Conservation (phyloP, 176 grass and related monocot species). For the Panicum miliaceum region DNA sequence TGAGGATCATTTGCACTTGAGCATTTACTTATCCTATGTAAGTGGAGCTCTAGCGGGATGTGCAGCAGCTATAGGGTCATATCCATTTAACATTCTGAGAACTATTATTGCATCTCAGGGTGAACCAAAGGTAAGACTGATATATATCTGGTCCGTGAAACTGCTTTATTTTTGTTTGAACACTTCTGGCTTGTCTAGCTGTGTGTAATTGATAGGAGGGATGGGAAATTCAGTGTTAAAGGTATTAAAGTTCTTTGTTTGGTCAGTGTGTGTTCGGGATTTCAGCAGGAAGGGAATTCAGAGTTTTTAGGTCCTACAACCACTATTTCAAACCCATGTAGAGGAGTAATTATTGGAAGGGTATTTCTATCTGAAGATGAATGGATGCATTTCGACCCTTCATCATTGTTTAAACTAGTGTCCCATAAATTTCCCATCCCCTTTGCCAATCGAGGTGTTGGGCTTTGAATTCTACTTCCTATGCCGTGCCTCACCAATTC, state of each 20-base stretch:
- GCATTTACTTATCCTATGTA: constrained; percentile 87
- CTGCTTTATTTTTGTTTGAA: neutral
- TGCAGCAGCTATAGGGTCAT: constrained; percentile 87
- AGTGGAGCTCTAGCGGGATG: constrained; percentile 95
- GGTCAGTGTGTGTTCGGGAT: neutral
- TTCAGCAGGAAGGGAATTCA: neutral
- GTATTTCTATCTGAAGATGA: neutral
- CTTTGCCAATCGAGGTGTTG: neutral
- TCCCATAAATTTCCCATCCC: neutral
- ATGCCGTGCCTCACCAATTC: neutral
- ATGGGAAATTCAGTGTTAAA: neutral
- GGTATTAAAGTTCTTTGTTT: neutral
- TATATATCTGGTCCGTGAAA: neutral
- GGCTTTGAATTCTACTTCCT: neutral
- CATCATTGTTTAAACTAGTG: neutral
- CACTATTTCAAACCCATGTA: neutral
- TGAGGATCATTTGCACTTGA: constrained; percentile 95
- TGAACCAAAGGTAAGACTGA: constrained; percentile 88
- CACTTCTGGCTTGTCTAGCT: neutral
- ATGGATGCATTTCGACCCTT: neutral
- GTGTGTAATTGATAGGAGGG: neutral
- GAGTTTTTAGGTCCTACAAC: neutral
- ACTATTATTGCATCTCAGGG: constrained; percentile 99
- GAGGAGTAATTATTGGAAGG: neutral
- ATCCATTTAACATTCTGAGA: constrained; percentile 95